Conservation (phyloP, 345 rosid genomes). For the Sonneratia alba region DNA sequence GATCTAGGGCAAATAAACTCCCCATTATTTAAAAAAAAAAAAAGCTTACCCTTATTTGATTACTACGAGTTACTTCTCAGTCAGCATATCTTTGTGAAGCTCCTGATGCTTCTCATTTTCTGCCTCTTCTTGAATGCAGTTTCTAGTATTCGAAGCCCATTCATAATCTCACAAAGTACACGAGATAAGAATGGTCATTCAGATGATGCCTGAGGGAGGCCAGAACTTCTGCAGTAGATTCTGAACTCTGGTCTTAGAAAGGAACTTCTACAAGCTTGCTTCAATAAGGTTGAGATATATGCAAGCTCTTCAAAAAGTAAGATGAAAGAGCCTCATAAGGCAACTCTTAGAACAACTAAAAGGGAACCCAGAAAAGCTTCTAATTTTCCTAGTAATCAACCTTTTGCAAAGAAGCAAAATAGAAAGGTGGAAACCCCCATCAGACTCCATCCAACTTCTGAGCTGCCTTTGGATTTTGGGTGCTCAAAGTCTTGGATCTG, state of each 20-base stretch:
- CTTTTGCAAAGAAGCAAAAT: slow-evolving; percentile 48
- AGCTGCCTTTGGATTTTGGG: slow-evolving; percentile 39
- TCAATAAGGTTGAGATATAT: slow-evolving; percentile 45
- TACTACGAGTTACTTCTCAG: not conserved
- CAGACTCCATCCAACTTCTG: slow-evolving; percentile 29
- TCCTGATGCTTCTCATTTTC: slow-evolving; percentile 2
- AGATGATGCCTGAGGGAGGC: slow-evolving; percentile 52
- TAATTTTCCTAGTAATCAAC: slow-evolving; percentile 28
- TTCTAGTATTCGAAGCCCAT: slow-evolving; percentile 14
- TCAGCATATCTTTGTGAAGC: not conserved
- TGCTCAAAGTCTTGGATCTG: slow-evolving; percentile 60
- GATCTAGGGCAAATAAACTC: too few relatives aligned
- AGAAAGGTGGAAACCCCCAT: slow-evolving; percentile 66
- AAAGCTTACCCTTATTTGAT: not conserved
- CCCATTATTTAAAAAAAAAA: too few relatives aligned
- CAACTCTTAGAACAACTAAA: slow-evolving; percentile 39
- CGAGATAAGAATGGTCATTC: slow-evolving; percentile 47
- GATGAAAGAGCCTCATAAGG: slow-evolving; percentile 44
- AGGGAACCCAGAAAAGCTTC: slow-evolving; percentile 50
- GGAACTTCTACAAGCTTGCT: slow-evolving; percentile 40
- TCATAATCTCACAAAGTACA: slow-evolving; percentile 47
- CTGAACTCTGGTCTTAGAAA: slow-evolving; percentile 44
- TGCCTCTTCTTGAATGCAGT: not conserved
- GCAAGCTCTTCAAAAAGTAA: slow-evolving; percentile 54
- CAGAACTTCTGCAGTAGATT: slow-evolving; percentile 46